Percentiles rank a stretch among this genome's conserved stretches.
Evolutionary conservation across 225 moss, liverwort and hornwort genomes (phyloP).

Genomic region (Physcomitrium patens): DNA sequence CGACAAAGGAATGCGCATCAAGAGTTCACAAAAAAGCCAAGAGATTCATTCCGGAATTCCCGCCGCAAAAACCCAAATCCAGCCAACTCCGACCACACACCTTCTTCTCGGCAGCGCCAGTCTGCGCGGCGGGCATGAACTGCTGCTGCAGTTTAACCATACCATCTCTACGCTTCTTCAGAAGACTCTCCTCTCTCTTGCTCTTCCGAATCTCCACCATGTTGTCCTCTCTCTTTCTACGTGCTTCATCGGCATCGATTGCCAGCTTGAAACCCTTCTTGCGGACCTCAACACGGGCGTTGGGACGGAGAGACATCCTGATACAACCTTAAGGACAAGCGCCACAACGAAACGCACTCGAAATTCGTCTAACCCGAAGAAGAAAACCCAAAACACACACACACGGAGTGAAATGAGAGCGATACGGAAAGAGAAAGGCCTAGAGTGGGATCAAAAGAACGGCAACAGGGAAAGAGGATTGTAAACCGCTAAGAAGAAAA

Average conservation of each 20-base stretch:
- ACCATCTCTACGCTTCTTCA: slow-evolving; percentile 93
- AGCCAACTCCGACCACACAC: slow-evolving; percentile 29
- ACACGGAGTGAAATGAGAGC: not conserved
- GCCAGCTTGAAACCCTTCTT: slow-evolving; percentile 98
- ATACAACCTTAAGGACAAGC: not conserved
- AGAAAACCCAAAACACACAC: not conserved
- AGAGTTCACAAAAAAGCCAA: not conserved
- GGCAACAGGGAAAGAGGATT: slow-evolving; percentile 15
- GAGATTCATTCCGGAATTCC: not conserved
- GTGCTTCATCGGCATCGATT: slow-evolving; percentile 95
- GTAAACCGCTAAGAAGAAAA: not conserved
- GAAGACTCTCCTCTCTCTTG: slow-evolving; percentile 91
- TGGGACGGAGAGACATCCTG: slow-evolving; percentile 89
- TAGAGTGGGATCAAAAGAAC: not conserved
- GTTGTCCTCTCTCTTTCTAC: slow-evolving; percentile 92
- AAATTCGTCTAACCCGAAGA: not conserved
- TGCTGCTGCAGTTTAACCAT: slow-evolving; percentile 80
- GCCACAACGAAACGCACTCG: not conserved
- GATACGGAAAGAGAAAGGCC: not conserved
- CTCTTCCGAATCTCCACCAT: slow-evolving; percentile 99
- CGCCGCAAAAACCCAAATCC: not conserved
- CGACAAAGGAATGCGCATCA: not conserved
- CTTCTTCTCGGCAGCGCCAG: slow-evolving; percentile 87
- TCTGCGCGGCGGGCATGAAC: slow-evolving; percentile 70
- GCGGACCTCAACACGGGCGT: slow-evolving; percentile 89